Conservation (phyloP, 2,329 filamentous ascomycete species). For the Xylaria sp. region DNA sequence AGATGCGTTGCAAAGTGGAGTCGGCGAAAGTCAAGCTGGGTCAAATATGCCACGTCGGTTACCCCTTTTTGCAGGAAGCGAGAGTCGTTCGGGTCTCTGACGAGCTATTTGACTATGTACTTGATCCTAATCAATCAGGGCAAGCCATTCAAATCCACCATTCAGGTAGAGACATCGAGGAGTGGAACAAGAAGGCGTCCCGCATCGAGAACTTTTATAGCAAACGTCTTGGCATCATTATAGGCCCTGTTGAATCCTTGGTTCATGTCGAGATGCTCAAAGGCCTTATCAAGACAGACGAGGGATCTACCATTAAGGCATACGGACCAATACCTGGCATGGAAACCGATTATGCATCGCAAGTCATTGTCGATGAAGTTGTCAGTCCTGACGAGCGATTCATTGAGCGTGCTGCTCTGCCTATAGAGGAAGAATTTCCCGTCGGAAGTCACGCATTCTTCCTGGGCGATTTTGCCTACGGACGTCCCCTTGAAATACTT, state of each 20-base stretch:
- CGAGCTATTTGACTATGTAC: constrained; percentile 88
- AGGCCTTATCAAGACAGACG: constrained; percentile 88
- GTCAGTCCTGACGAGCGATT: constrained; percentile 93
- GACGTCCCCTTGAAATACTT: constrained; percentile 84
- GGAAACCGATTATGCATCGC: constrained; percentile 90
- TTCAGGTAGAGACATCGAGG: constrained; percentile 77
- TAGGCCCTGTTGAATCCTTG: constrained; percentile 86
- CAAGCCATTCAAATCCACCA: constrained; percentile 77
- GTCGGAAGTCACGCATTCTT: constrained; percentile 87
- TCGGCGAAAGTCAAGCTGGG: constrained; percentile 83
- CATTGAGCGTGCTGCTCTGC: constrained; percentile 85
- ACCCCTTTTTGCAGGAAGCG: constrained; percentile 94
- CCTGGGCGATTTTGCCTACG: constrained; percentile 91
- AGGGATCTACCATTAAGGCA: constrained; percentile 91
- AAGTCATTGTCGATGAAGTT: constrained; percentile 89
- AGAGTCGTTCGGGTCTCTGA: constrained; percentile 90
- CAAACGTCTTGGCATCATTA: constrained; percentile 88
- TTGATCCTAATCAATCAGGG: constrained; percentile 69
- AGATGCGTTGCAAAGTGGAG: constrained; percentile 74
- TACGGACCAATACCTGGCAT: constrained; percentile 87
- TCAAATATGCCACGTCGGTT: constrained; percentile 88
- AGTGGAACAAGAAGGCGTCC: constrained; percentile 85
- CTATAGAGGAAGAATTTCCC: constrained; percentile 92
- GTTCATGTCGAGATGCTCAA: constrained; percentile 94
- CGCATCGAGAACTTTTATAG: constrained; percentile 88